phyloP scores from a whole-genome alignment of 345 rosid genomes.

The Iberis pinnata region DNA sequence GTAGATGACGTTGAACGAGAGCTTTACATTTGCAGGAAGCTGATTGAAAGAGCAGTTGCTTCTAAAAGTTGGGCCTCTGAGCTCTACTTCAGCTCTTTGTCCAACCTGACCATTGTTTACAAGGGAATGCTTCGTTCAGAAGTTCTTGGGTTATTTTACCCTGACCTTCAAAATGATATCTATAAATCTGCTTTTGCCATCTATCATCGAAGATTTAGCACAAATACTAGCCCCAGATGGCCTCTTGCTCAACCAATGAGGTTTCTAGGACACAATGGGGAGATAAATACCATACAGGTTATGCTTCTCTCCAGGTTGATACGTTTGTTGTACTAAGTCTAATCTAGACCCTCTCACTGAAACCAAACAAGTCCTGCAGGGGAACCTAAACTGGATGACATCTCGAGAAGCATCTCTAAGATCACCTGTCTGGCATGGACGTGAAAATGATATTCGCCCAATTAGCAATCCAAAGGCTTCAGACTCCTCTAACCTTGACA shows the following conservation, averaged over 20 bases:
- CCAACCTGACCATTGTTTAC: conserved; percentile 90
- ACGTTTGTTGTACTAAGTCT: conserved; percentile 12
- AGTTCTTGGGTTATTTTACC: conserved; percentile 83
- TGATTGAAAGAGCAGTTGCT: conserved; percentile 71
- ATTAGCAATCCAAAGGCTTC: conserved; percentile 91
- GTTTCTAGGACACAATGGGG: conserved; percentile 99
- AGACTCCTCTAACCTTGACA: conserved; percentile 94
- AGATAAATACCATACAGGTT: conserved; percentile 98
- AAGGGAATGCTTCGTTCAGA: conserved; percentile 99
- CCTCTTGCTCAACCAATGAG: conserved; percentile 99
- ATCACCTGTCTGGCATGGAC: conserved; percentile 93
- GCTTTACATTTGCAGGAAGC: conserved; percentile 87
- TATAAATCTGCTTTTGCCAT: conserved; percentile 87
- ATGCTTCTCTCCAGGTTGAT: conserved; percentile 17
- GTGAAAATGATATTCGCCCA: conserved; percentile 96
- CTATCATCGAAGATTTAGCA: conserved; percentile 93
- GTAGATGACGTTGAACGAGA: conserved; percentile 92
- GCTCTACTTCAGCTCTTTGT: conserved; percentile 89
- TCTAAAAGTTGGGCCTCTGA: conserved; percentile 77
- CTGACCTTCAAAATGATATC: conserved; percentile 69
- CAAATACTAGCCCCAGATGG: conserved; percentile 99
- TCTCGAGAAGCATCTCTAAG: conserved; percentile 83
- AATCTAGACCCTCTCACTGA: conserved; percentile 15
- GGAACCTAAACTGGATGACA: conserved; percentile 99
- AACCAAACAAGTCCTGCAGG: conserved; percentile 42